Evolutionary conservation across 2,329 filamentous ascomycete species (phyloP).

Genomic region (Penicillium sp.): DNA sequence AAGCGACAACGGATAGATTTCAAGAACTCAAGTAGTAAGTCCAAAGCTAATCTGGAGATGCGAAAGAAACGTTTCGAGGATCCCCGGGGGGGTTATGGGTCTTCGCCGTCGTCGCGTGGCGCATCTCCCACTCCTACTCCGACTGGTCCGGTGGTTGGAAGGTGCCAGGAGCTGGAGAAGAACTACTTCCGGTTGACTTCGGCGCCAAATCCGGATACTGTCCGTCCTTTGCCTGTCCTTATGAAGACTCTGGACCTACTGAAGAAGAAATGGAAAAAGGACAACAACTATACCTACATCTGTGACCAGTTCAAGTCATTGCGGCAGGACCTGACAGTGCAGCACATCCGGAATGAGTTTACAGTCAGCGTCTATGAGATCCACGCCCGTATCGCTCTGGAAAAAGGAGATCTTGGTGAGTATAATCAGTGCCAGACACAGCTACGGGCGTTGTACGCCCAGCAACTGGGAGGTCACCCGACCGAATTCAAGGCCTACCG

Average conservation of each 20-base stretch:
- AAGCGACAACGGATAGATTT: conserved; percentile 56
- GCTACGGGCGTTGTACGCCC: conserved; percentile 85
- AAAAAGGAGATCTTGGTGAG: conserved; percentile 99
- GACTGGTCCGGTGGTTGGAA: conserved; percentile 78
- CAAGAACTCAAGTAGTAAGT: conserved; percentile 86
- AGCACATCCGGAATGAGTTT: conserved; percentile 95
- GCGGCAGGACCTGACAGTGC: conserved; percentile 96
- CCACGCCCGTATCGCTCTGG: conserved; percentile 93
- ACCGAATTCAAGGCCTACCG: conserved; percentile 99
- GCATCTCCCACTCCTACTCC: conserved; percentile 54
- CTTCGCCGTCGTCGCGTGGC: conserved; percentile 48
- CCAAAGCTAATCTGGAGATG: conserved; percentile 82
- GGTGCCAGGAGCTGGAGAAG: conserved; percentile 85
- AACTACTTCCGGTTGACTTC: conserved; percentile 92
- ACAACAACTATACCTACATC: conserved; percentile 95
- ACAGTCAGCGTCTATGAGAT: conserved; percentile 97
- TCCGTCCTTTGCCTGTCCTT: conserved; percentile 81
- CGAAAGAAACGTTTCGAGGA: conserved; percentile 84
- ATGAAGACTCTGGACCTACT: conserved; percentile 84
- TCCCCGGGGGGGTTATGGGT: conserved; percentile 47
- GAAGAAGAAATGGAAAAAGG: conserved; percentile 92
- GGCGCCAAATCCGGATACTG: conserved; percentile 83
- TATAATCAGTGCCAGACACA: conserved; percentile 99
- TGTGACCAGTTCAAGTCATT: conserved; percentile 99
- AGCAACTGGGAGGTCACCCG: conserved; percentile 84